Conservation (phyloP, 768 basidiomycete species). For the Leccinum broughii region DNA sequence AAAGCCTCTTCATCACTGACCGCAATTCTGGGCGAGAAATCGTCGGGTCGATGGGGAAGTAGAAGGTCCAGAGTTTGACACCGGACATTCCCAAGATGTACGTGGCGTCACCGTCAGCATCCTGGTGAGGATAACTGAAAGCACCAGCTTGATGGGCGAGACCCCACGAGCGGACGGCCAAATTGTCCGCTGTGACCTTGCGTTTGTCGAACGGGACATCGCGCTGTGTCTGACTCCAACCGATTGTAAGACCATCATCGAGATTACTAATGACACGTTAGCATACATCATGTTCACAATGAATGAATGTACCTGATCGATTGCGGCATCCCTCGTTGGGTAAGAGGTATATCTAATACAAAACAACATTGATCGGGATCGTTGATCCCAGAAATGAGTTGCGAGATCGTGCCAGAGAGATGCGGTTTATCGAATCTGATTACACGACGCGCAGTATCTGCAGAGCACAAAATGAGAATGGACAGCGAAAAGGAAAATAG, state of each 20-base stretch:
- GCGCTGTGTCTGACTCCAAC: conserved; percentile 6
- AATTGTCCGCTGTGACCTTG: not conserved
- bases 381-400: not conserved
- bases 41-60: not conserved
- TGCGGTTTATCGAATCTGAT: not conserved
- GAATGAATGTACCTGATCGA: not conserved
- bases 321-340: not conserved
- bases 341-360: not conserved
- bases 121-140: conserved; percentile 6
- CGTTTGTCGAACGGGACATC: not conserved
- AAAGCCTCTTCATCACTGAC: not conserved
- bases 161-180: not conserved
- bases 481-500: not conserved
- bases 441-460: not conserved
- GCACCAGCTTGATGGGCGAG: not conserved
- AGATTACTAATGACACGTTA: conserved; percentile 1
- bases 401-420: not conserved
- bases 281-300: no score
- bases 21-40: not conserved
- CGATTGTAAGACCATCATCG: conserved; percentile 4
- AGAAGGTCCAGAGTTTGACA: conserved; percentile 11
- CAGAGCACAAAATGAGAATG: not conserved
- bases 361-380: not conserved
- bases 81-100: conserved; percentile 1
- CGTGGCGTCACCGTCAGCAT: conserved; percentile 5